Evolutionary conservation across 2,329 filamentous ascomycete genomes (phyloP).

Genomic region (Penicillium sp.): DNA sequence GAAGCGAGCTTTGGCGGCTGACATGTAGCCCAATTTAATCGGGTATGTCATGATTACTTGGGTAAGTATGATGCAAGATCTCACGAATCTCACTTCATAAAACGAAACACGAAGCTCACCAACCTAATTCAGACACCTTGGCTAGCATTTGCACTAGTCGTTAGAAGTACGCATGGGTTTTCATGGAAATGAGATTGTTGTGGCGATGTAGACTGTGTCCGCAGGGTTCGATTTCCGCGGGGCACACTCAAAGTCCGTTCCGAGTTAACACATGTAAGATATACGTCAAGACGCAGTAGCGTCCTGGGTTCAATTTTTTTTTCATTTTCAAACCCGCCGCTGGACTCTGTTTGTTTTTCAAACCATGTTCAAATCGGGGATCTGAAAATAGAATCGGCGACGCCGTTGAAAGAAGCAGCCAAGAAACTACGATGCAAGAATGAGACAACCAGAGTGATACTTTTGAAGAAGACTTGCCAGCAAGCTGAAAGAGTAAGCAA

Average conservation of each 20-base stretch:
- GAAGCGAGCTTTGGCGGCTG: not conserved
- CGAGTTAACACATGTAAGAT: not conserved
- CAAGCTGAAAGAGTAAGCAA: not conserved
- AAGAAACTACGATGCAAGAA: not conserved
- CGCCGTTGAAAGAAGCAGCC: not conserved
- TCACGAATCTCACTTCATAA: not conserved
- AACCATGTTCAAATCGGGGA: not conserved
- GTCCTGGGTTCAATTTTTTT: not conserved
- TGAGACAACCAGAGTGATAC: constrained; percentile 9
- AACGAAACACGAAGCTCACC: not conserved
- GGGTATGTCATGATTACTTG: not conserved
- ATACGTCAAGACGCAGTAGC: not conserved
- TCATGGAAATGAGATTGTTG: too few relatives aligned
- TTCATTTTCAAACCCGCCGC: not conserved
- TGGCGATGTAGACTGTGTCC: not conserved
- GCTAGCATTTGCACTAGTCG: not conserved
- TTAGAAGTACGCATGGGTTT: too few relatives aligned
- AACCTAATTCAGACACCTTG: not conserved
- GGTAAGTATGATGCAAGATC: constrained; percentile 1
- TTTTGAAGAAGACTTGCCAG: not conserved
- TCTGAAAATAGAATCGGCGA: not conserved
- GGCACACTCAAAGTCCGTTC: not conserved
- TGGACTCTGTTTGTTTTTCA: not conserved
- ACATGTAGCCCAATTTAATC: not conserved
- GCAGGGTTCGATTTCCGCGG: not conserved